phyloP scores from a whole-genome alignment of 192 early-diverging fungal species.

The Phlyctochytrium arcticum region DNA sequence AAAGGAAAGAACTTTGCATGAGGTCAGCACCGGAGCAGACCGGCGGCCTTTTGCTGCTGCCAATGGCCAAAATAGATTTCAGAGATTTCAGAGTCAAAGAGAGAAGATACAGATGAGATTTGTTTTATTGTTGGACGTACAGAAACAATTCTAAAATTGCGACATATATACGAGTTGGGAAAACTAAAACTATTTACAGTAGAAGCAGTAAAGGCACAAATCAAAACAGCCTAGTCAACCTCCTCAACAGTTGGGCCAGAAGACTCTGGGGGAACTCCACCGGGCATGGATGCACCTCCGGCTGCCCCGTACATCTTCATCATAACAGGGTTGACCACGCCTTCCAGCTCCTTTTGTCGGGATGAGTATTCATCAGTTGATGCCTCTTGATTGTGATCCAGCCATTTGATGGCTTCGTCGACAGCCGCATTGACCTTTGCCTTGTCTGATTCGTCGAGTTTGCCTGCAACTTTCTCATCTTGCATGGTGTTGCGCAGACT shows the following conservation, averaged over 20 bases:
- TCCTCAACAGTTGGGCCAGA: slow-evolving; percentile 44
- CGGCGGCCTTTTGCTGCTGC: too few species aligned
- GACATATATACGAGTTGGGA: too few species aligned
- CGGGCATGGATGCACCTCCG: slow-evolving; percentile 62
- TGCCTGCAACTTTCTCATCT: slow-evolving; percentile 71
- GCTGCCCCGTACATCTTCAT: slow-evolving; percentile 73
- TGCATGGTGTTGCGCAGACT: slow-evolving; percentile 77
- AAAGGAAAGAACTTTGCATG: too few species aligned
- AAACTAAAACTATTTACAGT: too few species aligned
- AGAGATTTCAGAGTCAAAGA: too few species aligned
- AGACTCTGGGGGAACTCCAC: slow-evolving; percentile 42
- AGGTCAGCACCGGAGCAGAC: too few species aligned
- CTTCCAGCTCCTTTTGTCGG: slow-evolving; percentile 86
- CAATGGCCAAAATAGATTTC: too few species aligned
- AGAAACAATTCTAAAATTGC: too few species aligned
- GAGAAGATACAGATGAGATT: too few species aligned
- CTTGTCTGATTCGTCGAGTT: slow-evolving; percentile 78
- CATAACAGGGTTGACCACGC: slow-evolving; percentile 89
- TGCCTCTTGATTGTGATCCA: slow-evolving; percentile 80
- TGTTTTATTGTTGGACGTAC: too few species aligned
- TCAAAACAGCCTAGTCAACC: too few species aligned
- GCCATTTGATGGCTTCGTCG: slow-evolving; percentile 84
- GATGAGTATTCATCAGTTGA: slow-evolving; percentile 88
- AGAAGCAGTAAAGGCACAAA: too few species aligned
- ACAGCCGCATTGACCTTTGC: slow-evolving; percentile 64